Evolutionary conservation across 352 stramenopile species (phyloP).

Genomic region (Phytophthora pistaciae): DNA sequence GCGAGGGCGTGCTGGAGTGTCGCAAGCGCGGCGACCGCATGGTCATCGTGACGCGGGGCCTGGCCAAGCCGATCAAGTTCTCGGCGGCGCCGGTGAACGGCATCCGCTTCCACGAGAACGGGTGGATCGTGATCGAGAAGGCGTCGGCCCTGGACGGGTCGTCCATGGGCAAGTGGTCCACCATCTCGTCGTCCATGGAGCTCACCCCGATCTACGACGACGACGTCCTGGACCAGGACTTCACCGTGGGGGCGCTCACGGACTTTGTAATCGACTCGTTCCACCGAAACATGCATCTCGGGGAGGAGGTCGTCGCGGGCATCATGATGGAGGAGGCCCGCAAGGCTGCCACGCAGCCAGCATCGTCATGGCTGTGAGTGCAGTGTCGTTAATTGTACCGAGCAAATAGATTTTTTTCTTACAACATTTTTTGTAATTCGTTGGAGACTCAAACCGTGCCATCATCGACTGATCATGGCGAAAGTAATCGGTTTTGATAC

Average conservation of each 20-base stretch:
- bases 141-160: slow-evolving; percentile 15
- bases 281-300: slow-evolving; percentile 42
- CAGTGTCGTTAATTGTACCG: slow-evolving; percentile 9
- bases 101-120: slow-evolving; percentile 53
- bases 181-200: slow-evolving; percentile 36
- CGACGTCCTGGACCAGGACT: slow-evolving; percentile 32
- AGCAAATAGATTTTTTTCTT: slow-evolving; percentile 32
- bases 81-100: slow-evolving; percentile 45
- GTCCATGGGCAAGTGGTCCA: slow-evolving; percentile 25
- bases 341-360: slow-evolving; percentile 23
- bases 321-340: slow-evolving; percentile 40
- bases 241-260: slow-evolving; percentile 39
- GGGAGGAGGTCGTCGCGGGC: slow-evolving; percentile 31
- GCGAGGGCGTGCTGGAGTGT: slow-evolving; percentile 46
- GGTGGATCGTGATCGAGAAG: slow-evolving; percentile 52
- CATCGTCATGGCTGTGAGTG: slow-evolving; percentile 18
- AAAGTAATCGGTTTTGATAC: slow-evolving; percentile 1
- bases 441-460: slow-evolving; percentile 7
- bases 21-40: slow-evolving; percentile 46
- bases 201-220: slow-evolving; percentile 43
- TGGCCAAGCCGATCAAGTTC: slow-evolving; percentile 56
- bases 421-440: neutral
- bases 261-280: slow-evolving; percentile 50
- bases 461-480: slow-evolving; percentile 31
- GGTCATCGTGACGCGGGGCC: slow-evolving; percentile 52